phyloP scores from a whole-genome alignment of 75 land plant species.

The Isoetes taiwanensis region DNA sequence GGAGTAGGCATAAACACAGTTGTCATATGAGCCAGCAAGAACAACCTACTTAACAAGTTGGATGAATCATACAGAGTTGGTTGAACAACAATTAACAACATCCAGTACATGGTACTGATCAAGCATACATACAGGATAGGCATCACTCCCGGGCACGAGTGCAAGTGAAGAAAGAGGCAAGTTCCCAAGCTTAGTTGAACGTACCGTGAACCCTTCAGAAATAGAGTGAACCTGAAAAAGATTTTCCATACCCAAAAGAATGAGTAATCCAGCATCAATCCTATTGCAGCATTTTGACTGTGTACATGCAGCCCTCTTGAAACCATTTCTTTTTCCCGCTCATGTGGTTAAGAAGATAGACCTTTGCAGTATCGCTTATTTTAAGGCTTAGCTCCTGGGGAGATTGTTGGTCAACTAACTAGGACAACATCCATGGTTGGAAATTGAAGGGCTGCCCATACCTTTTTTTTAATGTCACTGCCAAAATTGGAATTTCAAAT shows the following conservation, averaged over 20 bases:
- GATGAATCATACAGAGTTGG: not conserved
- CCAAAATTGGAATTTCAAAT: too few species aligned
- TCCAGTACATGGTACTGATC: not conserved
- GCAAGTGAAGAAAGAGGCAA: slow-evolving; percentile 32
- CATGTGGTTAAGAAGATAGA: too few species aligned
- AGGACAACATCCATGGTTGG: too few species aligned
- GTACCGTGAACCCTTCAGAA: slow-evolving; percentile 26
- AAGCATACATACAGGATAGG: slow-evolving; percentile 27
- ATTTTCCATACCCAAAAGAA: not conserved
- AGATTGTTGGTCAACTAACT: too few species aligned
- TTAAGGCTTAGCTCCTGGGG: too few species aligned
- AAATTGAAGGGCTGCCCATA: too few species aligned
- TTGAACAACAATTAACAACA: not conserved
- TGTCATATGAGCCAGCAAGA: slow-evolving; percentile 34
- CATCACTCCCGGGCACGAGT: slow-evolving; percentile 26
- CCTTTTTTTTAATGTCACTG: too few species aligned
- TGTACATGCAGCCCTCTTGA: too few species aligned
- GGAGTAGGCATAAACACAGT: slow-evolving; percentile 36
- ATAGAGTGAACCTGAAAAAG: slow-evolving; percentile 30
- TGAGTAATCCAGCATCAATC: too few species aligned
- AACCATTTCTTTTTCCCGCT: too few species aligned
- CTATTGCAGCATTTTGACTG: too few species aligned
- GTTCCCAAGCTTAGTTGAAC: slow-evolving; percentile 26
- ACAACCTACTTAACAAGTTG: slow-evolving; percentile 17
- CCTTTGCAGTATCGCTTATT: too few species aligned